These are phyloP conservation scores for Mortierella sp. DNA, from an alignment of 371 early-diverging fungal genomes.

Conservation along the genomic window DNA sequence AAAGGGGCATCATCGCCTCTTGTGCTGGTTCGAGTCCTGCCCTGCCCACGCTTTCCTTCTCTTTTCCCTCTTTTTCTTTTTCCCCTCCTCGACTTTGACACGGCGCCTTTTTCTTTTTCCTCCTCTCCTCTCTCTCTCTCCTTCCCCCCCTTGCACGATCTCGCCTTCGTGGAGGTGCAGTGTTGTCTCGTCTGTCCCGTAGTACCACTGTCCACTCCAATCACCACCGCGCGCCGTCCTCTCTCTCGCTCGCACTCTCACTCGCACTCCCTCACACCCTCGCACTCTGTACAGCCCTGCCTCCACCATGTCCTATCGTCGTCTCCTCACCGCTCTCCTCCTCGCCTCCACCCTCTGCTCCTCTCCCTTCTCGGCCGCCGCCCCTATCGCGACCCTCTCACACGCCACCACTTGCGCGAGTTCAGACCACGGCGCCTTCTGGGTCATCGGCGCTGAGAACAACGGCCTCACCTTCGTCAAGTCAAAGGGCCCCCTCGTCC, in stretches of 20 bases:
- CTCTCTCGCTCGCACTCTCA: not conserved
- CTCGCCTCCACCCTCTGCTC: not conserved
- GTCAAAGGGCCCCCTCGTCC: too few relatives aligned
- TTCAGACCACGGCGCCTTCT: conserved; percentile 1
- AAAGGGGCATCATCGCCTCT: not conserved
- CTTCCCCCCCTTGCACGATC: not conserved
- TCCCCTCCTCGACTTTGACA: not conserved
- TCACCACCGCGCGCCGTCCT: too few relatives aligned
- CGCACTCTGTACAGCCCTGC: too few relatives aligned
- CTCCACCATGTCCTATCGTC: not conserved
- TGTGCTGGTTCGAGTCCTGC: not conserved
- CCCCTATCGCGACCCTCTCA: not conserved
- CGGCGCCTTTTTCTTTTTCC: not conserved
- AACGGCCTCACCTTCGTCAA: conserved; percentile 7
- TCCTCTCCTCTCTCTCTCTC: not conserved
- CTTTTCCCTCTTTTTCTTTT: not conserved
- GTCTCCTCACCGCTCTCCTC: not conserved
- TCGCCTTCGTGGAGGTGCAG: too few relatives aligned
- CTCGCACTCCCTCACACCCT: conserved; percentile 1
- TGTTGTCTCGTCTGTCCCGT: too few relatives aligned
- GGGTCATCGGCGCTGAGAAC: conserved; percentile 23
- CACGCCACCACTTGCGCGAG: conserved; percentile 7
- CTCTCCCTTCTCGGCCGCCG: not conserved
- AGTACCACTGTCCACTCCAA: too few relatives aligned
- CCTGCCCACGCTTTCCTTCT: conserved; percentile 1